Percentiles rank a stretch among this genome's conserved stretches.
Conservation (phyloP, 192 early-diverging fungal genomes). For the Spinellus fusiger region DNA sequence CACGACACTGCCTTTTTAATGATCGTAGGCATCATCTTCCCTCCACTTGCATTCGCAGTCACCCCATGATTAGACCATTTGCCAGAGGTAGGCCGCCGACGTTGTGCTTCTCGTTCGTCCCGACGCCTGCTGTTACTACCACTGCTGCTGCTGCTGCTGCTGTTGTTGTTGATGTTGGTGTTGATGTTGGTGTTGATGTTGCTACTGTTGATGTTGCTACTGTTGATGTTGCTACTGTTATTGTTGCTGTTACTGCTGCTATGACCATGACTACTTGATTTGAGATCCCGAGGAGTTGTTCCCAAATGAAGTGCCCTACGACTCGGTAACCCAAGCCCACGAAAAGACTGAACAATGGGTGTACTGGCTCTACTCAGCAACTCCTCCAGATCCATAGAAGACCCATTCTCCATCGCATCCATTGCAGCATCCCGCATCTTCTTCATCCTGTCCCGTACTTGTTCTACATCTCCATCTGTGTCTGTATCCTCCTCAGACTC, state of each 20-base stretch:
- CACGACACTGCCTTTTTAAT: constrained; percentile 12
- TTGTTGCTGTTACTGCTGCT: neutral
- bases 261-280: neutral
- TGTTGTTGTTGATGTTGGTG: neutral
- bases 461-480: constrained; percentile 46
- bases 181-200: neutral
- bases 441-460: constrained; percentile 44
- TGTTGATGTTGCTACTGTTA: neutral
- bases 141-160: neutral
- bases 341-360: neutral
- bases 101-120: neutral
- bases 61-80: constrained; percentile 12
- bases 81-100: neutral
- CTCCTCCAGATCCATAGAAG: constrained; percentile 25
- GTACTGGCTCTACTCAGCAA: neutral
- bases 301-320: neutral
- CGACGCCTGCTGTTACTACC: neutral
- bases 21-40: constrained; percentile 5
- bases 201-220: neutral
- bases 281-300: neutral
- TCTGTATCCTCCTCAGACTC: constrained; percentile 47
- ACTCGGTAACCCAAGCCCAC: neutral
- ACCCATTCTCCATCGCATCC: constrained; percentile 29
- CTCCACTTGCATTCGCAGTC: too few relatives aligned
- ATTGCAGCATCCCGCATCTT: constrained; percentile 33